These are phyloP conservation scores for Leptodontidium sp. DNA, from an alignment of 2,329 filamentous ascomycete species.

Conservation along the genomic window DNA sequence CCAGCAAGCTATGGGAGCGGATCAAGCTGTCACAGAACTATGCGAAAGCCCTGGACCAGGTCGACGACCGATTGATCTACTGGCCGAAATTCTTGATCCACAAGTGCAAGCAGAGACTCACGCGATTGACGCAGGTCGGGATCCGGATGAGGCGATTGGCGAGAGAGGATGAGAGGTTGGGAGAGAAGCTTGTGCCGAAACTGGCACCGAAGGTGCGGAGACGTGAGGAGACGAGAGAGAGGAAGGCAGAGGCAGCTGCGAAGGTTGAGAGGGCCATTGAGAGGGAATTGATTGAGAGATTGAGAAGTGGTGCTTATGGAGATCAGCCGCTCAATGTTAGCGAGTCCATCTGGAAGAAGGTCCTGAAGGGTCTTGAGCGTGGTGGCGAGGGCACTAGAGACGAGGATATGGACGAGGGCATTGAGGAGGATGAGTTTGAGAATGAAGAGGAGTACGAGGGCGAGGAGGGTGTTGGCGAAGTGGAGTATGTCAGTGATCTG, in stretches of 20 bases:
- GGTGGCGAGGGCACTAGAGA: conserved; percentile 84
- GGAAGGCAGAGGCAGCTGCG: conserved; percentile 81
- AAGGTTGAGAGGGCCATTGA: conserved; percentile 97
- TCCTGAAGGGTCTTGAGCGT: conserved; percentile 87
- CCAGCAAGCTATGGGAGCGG: conserved; percentile 92
- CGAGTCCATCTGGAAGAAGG: conserved; percentile 96
- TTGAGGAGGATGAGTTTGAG: conserved; percentile 79
- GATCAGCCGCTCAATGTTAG: conserved; percentile 95
- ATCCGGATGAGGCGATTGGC: conserved; percentile 82
- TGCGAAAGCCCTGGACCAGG: conserved; percentile 83
- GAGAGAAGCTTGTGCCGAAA: conserved; percentile 87
- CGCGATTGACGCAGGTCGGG: conserved; percentile 88
- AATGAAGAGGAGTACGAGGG: conserved; percentile 71
- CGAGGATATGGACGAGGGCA: conserved; percentile 87
- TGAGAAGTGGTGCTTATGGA: conserved; percentile 92
- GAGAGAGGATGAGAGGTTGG: conserved; percentile 87
- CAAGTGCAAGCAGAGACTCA: conserved; percentile 96
- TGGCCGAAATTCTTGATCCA: conserved; percentile 94
- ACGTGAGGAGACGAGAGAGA: conserved; percentile 77
- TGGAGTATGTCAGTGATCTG: conserved; percentile 94
- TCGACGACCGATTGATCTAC: conserved; percentile 88
- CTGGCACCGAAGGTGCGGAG: conserved; percentile 88
- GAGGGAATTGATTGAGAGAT: conserved; percentile 88
- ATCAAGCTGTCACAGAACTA: conserved; percentile 93
- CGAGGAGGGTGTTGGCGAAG: conserved; percentile 72